phyloP scores from a whole-genome alignment of 495 filamentous ascomycete species.

The Aspergillus steynii region DNA sequence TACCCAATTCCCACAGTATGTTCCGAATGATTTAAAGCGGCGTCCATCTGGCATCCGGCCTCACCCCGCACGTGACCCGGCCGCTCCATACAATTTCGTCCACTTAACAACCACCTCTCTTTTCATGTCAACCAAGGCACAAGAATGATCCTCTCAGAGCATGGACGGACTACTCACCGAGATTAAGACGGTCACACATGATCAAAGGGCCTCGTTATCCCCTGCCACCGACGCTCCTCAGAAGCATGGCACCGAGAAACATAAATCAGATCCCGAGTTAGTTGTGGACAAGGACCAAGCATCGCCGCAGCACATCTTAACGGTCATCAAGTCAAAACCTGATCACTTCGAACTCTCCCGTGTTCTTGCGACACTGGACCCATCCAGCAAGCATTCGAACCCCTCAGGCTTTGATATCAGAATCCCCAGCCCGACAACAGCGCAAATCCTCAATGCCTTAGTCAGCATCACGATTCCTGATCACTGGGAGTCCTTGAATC shows the following conservation, averaged over 20 bases:
- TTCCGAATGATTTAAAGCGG: neutral
- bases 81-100: conserved; percentile 34
- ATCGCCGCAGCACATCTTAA: conserved; percentile 61
- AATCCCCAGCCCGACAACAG: conserved; percentile 60
- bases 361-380: conserved; percentile 55
- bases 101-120: conserved; percentile 13
- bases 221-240: conserved; percentile 17
- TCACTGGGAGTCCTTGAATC: conserved; percentile 67
- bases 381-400: conserved; percentile 29
- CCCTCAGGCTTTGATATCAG: conserved; percentile 56
- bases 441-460: conserved; percentile 70
- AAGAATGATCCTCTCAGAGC: conserved; percentile 10
- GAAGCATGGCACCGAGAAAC: conserved; percentile 10
- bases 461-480: conserved; percentile 70
- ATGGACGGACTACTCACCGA: conserved; percentile 49
- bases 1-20: too few species aligned
- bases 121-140: conserved; percentile 3
- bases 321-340: conserved; percentile 65
- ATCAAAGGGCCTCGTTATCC: conserved; percentile 21
- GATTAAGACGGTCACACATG: conserved; percentile 38
- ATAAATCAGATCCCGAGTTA: conserved; percentile 12
- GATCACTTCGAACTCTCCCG: conserved; percentile 55
- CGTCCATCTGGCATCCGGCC: too few species aligned
- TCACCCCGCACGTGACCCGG: conserved; percentile 26
- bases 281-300: conserved; percentile 23